Conservation (phyloP, 768 basidiomycete species). For the Naganishia friedmannii region DNA sequence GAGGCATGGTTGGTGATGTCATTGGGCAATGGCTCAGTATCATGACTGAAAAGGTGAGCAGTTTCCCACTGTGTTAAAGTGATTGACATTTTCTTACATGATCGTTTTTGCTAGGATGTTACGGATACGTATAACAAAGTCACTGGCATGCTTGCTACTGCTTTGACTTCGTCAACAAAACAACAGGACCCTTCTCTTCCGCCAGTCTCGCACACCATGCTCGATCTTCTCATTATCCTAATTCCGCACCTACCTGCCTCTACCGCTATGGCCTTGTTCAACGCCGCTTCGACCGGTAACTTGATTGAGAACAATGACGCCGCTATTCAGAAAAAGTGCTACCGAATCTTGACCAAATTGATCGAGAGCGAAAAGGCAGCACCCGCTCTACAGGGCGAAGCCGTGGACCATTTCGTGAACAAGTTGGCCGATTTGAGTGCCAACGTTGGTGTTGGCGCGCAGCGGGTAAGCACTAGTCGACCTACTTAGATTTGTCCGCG, state of each 20-base stretch:
- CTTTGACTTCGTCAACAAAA: conserved; percentile 34
- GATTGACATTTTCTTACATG: neutral
- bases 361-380: conserved; percentile 63
- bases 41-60: conserved; percentile 64
- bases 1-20: conserved; percentile 79
- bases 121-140: conserved; percentile 79
- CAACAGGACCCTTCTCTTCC: conserved; percentile 37
- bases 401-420: conserved; percentile 63
- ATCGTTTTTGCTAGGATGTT: conserved; percentile 60
- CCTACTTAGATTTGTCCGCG: neutral
- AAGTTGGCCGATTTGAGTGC: conserved; percentile 65
- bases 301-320: conserved; percentile 76
- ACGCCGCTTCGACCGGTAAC: conserved; percentile 64
- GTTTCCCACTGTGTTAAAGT: neutral
- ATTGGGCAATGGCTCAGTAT: conserved; percentile 82
- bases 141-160: conserved; percentile 54
- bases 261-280: conserved; percentile 66
- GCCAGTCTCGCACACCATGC: conserved; percentile 59
- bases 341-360: conserved; percentile 76
- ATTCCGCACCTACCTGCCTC: conserved; percentile 67
- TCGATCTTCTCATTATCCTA: conserved; percentile 79
- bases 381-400: conserved; percentile 38
- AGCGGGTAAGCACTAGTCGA: conserved; percentile 61
- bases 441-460: conserved; percentile 74
- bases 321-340: conserved; percentile 90